These are phyloP conservation scores for Pichia phayaonensis DNA, from an alignment of 805 yeast species.

Conservation along the genomic window DNA sequence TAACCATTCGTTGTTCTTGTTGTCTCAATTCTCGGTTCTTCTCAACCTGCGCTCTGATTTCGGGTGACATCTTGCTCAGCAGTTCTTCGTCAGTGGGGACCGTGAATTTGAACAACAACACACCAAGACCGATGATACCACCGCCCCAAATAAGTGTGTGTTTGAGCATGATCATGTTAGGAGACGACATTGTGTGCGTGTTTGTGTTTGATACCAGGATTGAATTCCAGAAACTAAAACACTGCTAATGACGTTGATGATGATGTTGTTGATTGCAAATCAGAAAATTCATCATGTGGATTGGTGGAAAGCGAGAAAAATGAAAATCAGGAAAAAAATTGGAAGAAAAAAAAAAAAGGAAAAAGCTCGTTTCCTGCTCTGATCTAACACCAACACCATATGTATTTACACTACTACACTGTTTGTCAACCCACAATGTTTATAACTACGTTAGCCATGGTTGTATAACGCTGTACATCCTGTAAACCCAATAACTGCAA, in stretches of 20 bases:
- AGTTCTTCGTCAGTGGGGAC: conserved; percentile 83
- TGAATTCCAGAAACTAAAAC: no score
- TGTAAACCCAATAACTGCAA: no score
- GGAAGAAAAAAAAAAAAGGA: background rate
- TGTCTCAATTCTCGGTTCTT: conserved; percentile 52
- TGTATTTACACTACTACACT: no score
- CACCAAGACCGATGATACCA: conserved; percentile 68
- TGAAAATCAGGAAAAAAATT: no score
- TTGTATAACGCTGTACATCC: no score
- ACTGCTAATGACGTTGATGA: no score
- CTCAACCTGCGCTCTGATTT: conserved; percentile 68
- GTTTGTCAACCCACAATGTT: no score
- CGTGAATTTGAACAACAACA: conserved; percentile 58
- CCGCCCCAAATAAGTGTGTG: conserved; percentile 40
- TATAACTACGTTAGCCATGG: no score
- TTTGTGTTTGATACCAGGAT: no score
- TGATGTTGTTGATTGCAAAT: no score
- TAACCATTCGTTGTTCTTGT: conserved; percentile 61
- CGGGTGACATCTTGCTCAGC: conserved; percentile 71
- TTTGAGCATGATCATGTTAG: conserved; percentile 19
- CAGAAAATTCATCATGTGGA: background rate
- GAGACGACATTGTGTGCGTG: conserved; percentile 7
- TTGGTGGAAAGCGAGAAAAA: background rate
- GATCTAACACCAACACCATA: no score
- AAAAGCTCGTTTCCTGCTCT: no score